Conservation (phyloP, 2,329 filamentous ascomycete species). For the Aspergillus fijiensis region DNA sequence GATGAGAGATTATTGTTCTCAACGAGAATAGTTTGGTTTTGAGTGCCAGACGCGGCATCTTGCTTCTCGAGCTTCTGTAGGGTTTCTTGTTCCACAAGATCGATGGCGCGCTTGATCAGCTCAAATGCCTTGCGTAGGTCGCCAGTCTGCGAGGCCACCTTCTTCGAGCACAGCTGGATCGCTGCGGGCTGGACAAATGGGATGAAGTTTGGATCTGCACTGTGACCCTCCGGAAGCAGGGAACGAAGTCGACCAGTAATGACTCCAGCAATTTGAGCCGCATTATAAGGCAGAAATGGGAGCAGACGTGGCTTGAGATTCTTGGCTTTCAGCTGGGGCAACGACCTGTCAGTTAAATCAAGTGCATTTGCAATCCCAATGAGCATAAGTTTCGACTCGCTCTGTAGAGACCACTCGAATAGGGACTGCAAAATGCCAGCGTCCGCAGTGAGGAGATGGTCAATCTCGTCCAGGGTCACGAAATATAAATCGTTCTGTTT, state of each 20-base stretch:
- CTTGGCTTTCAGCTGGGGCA: slow-evolving; percentile 88
- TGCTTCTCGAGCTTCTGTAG: slow-evolving; percentile 68
- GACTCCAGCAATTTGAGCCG: slow-evolving; percentile 80
- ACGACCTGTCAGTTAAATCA: slow-evolving; percentile 90
- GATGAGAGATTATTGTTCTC: slow-evolving; percentile 75
- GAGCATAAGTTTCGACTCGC: slow-evolving; percentile 74
- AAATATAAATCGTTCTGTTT: slow-evolving; percentile 60
- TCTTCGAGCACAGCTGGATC: slow-evolving; percentile 90
- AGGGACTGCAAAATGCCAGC: slow-evolving; percentile 85
- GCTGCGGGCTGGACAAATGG: slow-evolving; percentile 93
- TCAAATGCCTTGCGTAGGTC: slow-evolving; percentile 95
- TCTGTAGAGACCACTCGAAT: slow-evolving; percentile 93
- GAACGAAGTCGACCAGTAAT: slow-evolving; percentile 80
- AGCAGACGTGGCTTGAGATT: slow-evolving; percentile 87
- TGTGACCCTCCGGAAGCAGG: slow-evolving; percentile 55
- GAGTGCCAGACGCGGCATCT: slow-evolving; percentile 55
- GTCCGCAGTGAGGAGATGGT: slow-evolving; percentile 86
- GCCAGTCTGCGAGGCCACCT: slow-evolving; percentile 89
- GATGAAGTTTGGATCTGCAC: slow-evolving; percentile 58
- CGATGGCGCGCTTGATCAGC: slow-evolving; percentile 84
- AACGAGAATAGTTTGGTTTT: slow-evolving; percentile 72
- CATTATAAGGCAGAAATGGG: slow-evolving; percentile 89
- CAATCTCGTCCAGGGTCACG: slow-evolving; percentile 92
- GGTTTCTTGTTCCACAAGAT: slow-evolving; percentile 83
- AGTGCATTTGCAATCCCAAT: slow-evolving; percentile 95